A percentile compares a stretch with the other conserved stretches of the same genome.
phyloP scores from a whole-genome alignment of 2,329 filamentous ascomycete species.

The Xylaria polymorpha region DNA sequence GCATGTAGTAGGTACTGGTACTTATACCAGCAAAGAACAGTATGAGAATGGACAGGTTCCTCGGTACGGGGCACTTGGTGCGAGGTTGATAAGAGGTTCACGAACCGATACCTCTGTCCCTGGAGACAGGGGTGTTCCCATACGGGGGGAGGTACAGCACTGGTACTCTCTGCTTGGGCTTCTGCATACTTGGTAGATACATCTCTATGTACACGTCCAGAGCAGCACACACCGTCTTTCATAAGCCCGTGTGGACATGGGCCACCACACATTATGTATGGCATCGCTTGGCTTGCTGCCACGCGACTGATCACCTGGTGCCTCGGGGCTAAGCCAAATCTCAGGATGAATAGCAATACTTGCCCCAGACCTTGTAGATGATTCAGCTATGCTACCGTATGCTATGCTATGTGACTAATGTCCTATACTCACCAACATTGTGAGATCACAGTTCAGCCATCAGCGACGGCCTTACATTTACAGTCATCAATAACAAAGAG shows the following conservation, averaged over 20 bases:
- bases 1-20: no score
- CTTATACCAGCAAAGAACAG: background rate
- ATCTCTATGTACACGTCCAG: background rate
- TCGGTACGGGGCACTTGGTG: conserved; percentile 7
- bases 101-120: conserved; percentile 27
- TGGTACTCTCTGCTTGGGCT: background rate
- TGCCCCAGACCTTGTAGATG: conserved; percentile 8
- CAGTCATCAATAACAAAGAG: conserved; percentile 24
- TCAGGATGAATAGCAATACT: conserved; percentile 22
- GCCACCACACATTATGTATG: conserved; percentile 32
- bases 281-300: conserved; percentile 39
- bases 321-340: conserved; percentile 23
- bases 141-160: background rate
- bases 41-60: background rate
- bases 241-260: conserved; percentile 30
- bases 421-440: conserved; percentile 20
- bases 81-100: conserved; percentile 27
- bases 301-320: conserved; percentile 41
- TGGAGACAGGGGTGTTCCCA: conserved; percentile 17
- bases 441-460: conserved; percentile 11
- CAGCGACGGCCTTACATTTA: conserved; percentile 5
- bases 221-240: conserved; percentile 36
- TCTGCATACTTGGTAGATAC: background rate
- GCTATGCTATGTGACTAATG: conserved; percentile 6
- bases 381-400: conserved; percentile 6